phyloP scores from a whole-genome alignment of 1,139 yeast species.

The Hyphopichia fennica region DNA sequence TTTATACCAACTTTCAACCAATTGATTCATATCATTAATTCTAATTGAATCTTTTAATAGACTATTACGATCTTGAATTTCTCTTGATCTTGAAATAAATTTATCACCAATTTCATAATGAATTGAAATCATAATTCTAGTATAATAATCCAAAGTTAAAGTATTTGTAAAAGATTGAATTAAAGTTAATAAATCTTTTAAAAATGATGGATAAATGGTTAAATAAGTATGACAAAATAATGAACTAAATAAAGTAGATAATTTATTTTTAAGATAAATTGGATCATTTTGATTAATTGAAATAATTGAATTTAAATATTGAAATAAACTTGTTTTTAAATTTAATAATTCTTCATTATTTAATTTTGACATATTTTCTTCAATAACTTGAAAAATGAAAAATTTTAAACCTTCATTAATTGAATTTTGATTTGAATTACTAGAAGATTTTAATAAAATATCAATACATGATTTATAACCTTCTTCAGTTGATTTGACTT shows the following conservation, averaged over 20 bases:
- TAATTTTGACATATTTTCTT: conserved; percentile 57
- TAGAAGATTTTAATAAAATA: conserved; percentile 43
- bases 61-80: conserved; percentile 63
- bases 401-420: conserved; percentile 62
- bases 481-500: conserved; percentile 69
- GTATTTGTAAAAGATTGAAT: conserved; percentile 17
- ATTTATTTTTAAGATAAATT: conserved; percentile 70
- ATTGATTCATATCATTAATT: conserved; percentile 65
- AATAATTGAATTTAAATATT: conserved; percentile 33
- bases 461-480: conserved; percentile 80
- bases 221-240: conserved; percentile 70
- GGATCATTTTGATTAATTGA: conserved; percentile 47
- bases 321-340: conserved; percentile 43
- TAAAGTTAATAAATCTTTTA: conserved; percentile 59
- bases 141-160: conserved; percentile 59
- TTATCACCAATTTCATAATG: conserved; percentile 95
- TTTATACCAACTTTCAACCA: conserved; percentile 69
- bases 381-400: conserved; percentile 80
- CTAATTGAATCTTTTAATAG: conserved; percentile 80
- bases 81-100: conserved; percentile 67
- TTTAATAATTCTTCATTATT: conserved; percentile 44
- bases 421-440: conserved; percentile 10
- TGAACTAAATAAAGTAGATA: conserved; percentile 71
- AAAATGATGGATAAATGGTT: conserved; percentile 62
- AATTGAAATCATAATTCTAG: conserved; percentile 69